Evolutionary conservation across 1,139 yeast species (phyloP), one percentile per base, ranked within the genome.

Genomic region (Debaryomycetaceae sp.): DNA sequence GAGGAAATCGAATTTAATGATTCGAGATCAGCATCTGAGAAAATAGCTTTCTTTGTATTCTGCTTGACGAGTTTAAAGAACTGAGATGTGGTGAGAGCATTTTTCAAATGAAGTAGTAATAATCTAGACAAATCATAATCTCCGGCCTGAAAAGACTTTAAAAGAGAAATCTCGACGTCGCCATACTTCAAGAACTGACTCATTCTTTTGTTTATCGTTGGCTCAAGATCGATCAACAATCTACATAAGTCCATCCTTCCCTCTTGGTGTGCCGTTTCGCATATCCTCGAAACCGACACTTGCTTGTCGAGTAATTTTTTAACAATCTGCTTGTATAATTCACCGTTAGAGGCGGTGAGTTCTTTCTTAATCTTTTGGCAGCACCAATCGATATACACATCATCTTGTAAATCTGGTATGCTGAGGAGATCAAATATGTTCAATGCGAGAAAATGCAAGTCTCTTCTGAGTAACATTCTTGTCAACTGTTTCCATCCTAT

Each of bases 321-420:
- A 1, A 76, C 62, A 5, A 93, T 70, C 0, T 68, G 56, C 29
- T 70, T 62, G 45, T 81, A 78, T 8, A 91, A 64, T 35, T 80
- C 80, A 5, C 70, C 68, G 56, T 93, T 97, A 2, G 76, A 70
- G 49, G 75, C 56, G 37, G 78, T 79, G 5, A 72, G 56, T 14
- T 84, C 81, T 37, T 71, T 65, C 45, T 76, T 78, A 24, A 89
- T 81, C 56, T 88, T 87, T 36, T 77, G 69, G 48, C 86, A 80
- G 14, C 97, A 93, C 98, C 98, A 93, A 52, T 85, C 79, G 1
- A 82, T 74, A 55, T 83, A 87, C 0, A 91, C 77, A 23, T 67
- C 58, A 47, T 81, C 84, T 37, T 70, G 68, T 6, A 87, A 81
- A 29, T 65, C 57, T 5, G 58, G 54, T 13, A 82, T 57, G 7